A percentile compares a stretch with the other conserved stretches of the same genome.
phyloP scores from a whole-genome alignment of 345 rosid genomes.

The Cardamine chenopodiifolia region DNA sequence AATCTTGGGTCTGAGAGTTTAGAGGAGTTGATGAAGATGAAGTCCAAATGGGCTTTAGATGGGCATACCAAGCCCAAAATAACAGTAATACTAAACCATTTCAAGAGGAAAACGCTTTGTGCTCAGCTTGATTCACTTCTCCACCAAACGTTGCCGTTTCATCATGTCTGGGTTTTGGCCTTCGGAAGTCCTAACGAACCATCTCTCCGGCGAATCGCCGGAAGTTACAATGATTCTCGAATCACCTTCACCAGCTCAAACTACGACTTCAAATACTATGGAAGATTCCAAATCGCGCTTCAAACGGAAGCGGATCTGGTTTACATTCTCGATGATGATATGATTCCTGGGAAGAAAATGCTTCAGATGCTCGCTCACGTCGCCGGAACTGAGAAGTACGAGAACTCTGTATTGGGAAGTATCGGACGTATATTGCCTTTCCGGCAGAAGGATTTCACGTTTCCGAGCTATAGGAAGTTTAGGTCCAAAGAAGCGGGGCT shows the following conservation, averaged over 20 bases:
- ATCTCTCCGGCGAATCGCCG: constrained; percentile 68
- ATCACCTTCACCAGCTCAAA: constrained; percentile 91
- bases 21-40: constrained; percentile 71
- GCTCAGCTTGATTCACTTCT: constrained; percentile 88
- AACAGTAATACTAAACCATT: constrained; percentile 89
- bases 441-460: constrained; percentile 88
- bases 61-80: constrained; percentile 71
- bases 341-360: constrained; percentile 97
- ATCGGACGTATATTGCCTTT: constrained; percentile 97
- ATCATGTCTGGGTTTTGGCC: constrained; percentile 93
- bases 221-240: constrained; percentile 80
- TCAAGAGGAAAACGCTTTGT: constrained; percentile 93
- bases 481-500: constrained; percentile 95
- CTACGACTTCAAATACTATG: constrained; percentile 96
- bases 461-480: constrained; percentile 92
- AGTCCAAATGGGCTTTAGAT: constrained; percentile 74
- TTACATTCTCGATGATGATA: constrained; percentile 84
- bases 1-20: constrained; percentile 69
- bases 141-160: constrained; percentile 86
- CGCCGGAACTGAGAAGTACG: constrained; percentile 92
- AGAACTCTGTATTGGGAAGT: constrained; percentile 90
- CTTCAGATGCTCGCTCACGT: constrained; percentile 89
- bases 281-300: constrained; percentile 93
- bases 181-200: constrained; percentile 86
- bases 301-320: constrained; percentile 94